A percentile compares a stretch with the other conserved stretches of the same genome.
Evolutionary conservation across 129 eudicot species (phyloP).

Genomic region (Gnaphalium uliginosum): DNA sequence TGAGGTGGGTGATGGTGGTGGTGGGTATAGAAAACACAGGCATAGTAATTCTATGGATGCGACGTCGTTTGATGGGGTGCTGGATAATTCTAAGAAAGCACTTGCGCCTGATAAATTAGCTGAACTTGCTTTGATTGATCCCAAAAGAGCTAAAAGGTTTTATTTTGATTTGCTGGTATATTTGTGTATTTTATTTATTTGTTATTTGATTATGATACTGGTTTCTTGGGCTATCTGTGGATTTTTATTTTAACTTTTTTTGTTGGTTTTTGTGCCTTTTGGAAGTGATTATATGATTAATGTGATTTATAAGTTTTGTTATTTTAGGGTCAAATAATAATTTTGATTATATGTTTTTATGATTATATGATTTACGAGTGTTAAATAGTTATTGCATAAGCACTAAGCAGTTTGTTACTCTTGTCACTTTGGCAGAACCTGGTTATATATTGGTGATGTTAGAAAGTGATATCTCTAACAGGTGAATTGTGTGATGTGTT

Average conservation of each 20-base stretch:
- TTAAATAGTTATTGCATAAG: not conserved
- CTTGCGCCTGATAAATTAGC: slow-evolving; percentile 78
- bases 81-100: slow-evolving; percentile 59
- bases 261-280: slow-evolving; percentile 6
- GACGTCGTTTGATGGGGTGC: slow-evolving; percentile 52
- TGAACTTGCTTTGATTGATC: slow-evolving; percentile 80
- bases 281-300: not conserved
- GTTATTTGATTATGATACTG: not conserved
- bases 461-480: too few species aligned
- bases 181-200: not conserved
- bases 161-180: not conserved
- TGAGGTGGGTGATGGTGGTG: slow-evolving; percentile 10
- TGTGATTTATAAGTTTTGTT: not conserved
- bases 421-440: too few species aligned
- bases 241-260: not conserved
- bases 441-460: not conserved
- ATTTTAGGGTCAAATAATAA: not conserved
- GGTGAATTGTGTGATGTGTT: not conserved
- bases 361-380: not conserved
- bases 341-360: not conserved
- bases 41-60: slow-evolving; percentile 74
- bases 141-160: slow-evolving; percentile 91
- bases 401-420: not conserved
- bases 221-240: not conserved
- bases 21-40: slow-evolving; percentile 45